Conservation (phyloP, 495 filamentous ascomycete species). For the Penicillium arizonense region DNA sequence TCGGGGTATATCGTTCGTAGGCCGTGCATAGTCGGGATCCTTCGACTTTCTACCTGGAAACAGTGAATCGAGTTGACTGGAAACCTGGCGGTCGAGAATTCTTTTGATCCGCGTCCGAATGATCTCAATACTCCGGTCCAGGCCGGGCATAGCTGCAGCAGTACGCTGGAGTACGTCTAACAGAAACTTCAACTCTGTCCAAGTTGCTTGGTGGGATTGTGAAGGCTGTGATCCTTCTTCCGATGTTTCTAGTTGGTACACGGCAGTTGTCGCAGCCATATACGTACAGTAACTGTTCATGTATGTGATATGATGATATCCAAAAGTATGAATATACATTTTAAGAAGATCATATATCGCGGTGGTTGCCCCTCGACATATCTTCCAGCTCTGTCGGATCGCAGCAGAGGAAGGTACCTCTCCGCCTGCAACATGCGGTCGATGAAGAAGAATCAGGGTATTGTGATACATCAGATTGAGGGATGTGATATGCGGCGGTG, state of each 20-base stretch:
- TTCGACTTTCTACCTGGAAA: slow-evolving; percentile 3
- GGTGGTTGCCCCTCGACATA: slow-evolving; percentile 8
- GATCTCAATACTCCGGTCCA: slow-evolving; percentile 17
- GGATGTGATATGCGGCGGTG: slow-evolving; percentile 16
- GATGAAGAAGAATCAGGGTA: slow-evolving; percentile 15
- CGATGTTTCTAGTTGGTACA: slow-evolving; percentile 10
- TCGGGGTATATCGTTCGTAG: background rate
- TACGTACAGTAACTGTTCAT: slow-evolving; percentile 17
- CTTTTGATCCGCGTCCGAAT: slow-evolving; percentile 9
- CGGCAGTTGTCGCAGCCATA: slow-evolving; percentile 15
- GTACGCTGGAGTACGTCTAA: slow-evolving; percentile 12
- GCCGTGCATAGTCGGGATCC: background rate
- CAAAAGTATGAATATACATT: slow-evolving; percentile 13
- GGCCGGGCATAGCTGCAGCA: slow-evolving; percentile 7
- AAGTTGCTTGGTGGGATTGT: slow-evolving; percentile 1
- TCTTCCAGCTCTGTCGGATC: slow-evolving; percentile 8
- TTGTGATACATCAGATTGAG: slow-evolving; percentile 18
- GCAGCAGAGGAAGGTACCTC: background rate
- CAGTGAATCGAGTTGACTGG: slow-evolving; percentile 5
- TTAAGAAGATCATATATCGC: slow-evolving; percentile 12
- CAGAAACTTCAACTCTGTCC: slow-evolving; percentile 13
- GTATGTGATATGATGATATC: slow-evolving; percentile 16
- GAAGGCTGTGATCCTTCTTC: background rate
- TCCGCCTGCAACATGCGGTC: slow-evolving; percentile 8
- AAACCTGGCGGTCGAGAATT: slow-evolving; percentile 6